A percentile compares a stretch with the other conserved stretches of the same genome.
These are phyloP conservation scores for Cubamyces lactineus DNA, from an alignment of 768 basidiomycete genomes.

Conservation along the genomic window DNA sequence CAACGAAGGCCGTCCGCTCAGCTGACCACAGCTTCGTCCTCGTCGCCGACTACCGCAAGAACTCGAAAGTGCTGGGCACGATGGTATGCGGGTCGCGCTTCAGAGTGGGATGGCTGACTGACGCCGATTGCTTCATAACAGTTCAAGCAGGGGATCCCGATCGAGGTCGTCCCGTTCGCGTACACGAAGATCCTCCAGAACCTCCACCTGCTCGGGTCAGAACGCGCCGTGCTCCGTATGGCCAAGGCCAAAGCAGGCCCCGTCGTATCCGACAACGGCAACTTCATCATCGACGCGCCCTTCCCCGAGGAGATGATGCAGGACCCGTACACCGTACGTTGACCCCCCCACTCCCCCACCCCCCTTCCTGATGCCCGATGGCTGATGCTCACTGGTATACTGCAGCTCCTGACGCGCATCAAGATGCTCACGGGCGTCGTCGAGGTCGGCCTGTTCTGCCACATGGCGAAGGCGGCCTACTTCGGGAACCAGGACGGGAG, in stretches of 20 bases:
- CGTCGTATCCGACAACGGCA: constrained; percentile 95
- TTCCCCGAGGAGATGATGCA: constrained; percentile 72
- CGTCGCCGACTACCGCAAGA: constrained; percentile 96
- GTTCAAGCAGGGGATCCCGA: constrained; percentile 89
- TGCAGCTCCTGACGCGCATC: constrained; percentile 76
- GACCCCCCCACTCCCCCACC: neutral
- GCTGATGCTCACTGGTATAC: neutral
- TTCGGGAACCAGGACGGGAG: constrained; percentile 88
- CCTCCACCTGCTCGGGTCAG: constrained; percentile 64
- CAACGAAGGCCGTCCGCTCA: constrained; percentile 6
- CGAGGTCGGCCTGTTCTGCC: constrained; percentile 98
- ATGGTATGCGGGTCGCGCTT: constrained; percentile 58
- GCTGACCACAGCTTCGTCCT: constrained; percentile 68
- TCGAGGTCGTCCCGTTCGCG: constrained; percentile 97
- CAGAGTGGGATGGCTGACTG: neutral
- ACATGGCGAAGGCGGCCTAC: constrained; percentile 94
- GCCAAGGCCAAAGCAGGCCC: constrained; percentile 93
- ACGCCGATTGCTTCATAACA: constrained; percentile 32
- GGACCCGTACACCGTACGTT: constrained; percentile 62
- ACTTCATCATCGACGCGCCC: constrained; percentile 97
- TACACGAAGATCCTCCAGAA: constrained; percentile 85
- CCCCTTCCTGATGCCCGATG: neutral
- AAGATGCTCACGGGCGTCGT: constrained; percentile 98
- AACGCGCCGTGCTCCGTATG: constrained; percentile 85
- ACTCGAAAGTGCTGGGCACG: constrained; percentile 78